Evolutionary conservation across 805 yeast genomes (phyloP).

Genomic region (Yamadazyma nakazawae): DNA sequence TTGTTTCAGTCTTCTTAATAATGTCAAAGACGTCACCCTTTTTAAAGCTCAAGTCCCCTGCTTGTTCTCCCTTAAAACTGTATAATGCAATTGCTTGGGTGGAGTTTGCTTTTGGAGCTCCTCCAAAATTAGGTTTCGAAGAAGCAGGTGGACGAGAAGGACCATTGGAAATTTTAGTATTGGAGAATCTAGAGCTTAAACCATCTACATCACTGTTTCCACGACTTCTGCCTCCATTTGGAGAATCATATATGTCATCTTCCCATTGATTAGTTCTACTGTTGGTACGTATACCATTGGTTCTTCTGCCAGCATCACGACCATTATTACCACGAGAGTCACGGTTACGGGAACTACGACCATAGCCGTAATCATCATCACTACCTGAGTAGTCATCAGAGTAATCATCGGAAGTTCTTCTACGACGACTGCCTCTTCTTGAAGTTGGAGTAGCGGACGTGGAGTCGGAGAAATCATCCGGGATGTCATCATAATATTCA

Average conservation of each 20-base stretch:
- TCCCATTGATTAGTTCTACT: constrained; percentile 53
- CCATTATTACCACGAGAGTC: neutral
- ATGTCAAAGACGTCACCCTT: constrained; percentile 94
- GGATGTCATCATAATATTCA: constrained; percentile 74
- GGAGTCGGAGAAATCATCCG: constrained; percentile 49
- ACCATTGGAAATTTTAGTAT: constrained; percentile 25
- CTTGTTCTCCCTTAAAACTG: constrained; percentile 86
- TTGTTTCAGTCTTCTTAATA: constrained; percentile 78
- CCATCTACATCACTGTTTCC: constrained; percentile 31
- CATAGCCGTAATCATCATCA: constrained; percentile 32
- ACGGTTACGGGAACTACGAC: constrained; percentile 13
- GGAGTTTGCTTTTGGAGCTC: constrained; percentile 36
- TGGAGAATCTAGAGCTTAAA: constrained; percentile 33
- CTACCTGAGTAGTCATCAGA: constrained; percentile 25
- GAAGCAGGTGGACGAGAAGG: constrained; percentile 38
- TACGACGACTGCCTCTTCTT: constrained; percentile 17
- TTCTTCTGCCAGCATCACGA: constrained; percentile 4
- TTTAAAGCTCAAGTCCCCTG: constrained; percentile 88
- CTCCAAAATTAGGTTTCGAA: constrained; percentile 41
- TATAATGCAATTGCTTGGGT: constrained; percentile 88
- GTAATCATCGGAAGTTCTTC: constrained; percentile 30
- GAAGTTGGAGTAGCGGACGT: constrained; percentile 38
- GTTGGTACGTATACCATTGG: constrained; percentile 8
- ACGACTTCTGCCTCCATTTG: constrained; percentile 26
- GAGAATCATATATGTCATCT: constrained; percentile 77